Conservation (phyloP, 2,329 filamentous ascomycete genomes). For the Graphilbum sp. region DNA sequence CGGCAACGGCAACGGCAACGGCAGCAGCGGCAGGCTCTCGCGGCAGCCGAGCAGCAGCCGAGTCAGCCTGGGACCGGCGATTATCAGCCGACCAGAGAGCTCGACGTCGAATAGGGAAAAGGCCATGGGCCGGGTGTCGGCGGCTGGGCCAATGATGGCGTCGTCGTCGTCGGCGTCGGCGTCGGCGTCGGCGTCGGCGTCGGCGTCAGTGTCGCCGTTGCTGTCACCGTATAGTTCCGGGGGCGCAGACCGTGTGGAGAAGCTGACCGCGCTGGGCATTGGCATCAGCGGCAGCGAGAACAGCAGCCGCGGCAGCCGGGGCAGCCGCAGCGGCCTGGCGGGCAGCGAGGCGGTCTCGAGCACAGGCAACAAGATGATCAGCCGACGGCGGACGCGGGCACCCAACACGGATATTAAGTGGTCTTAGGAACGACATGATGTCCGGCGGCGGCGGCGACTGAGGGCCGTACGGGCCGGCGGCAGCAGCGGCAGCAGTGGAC, state of each 20-base stretch:
- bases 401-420: slow-evolving; percentile 8
- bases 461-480: too few species aligned
- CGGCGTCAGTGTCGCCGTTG: neutral
- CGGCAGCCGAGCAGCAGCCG: slow-evolving; percentile 14
- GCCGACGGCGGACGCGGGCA: slow-evolving; percentile 5
- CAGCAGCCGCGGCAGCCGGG: neutral
- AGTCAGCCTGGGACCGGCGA: slow-evolving; percentile 12
- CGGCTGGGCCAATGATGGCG: neutral
- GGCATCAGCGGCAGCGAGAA: slow-evolving; percentile 1
- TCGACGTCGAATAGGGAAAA: slow-evolving; percentile 14
- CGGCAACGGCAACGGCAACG: neutral
- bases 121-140: slow-evolving; percentile 4
- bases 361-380: slow-evolving; percentile 4
- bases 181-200: neutral
- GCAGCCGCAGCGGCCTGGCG: neutral
- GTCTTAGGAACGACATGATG: slow-evolving; percentile 1
- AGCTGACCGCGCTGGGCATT: slow-evolving; percentile 5
- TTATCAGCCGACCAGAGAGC: slow-evolving; percentile 11
- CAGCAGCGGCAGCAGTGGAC: neutral
- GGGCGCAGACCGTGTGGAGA: slow-evolving; percentile 3
- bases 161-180: neutral
- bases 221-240: too few species aligned
- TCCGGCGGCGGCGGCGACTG: neutral
- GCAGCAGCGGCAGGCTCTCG: slow-evolving; percentile 13
- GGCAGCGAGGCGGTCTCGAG: too few species aligned